Base-by-base conservation (phyloP, 192 early-diverging fungal genomes). In the Chytriomyces hyalinus region DNA sequence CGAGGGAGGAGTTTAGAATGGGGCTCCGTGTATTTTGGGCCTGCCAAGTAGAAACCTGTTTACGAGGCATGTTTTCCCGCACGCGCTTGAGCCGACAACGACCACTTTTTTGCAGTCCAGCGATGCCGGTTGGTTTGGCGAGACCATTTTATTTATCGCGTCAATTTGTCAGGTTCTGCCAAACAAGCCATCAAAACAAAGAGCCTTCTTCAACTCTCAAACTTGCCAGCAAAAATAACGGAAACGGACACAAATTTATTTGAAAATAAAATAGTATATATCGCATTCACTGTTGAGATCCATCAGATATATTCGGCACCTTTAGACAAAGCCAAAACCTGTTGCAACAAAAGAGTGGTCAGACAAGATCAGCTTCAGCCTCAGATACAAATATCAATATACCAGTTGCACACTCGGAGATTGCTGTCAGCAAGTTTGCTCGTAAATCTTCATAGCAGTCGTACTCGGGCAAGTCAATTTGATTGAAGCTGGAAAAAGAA, bases 381-480 rank as follows among this genome's bases (percentile, higher is more conserved):
- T 36, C 36, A 36, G 36, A 36, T 36, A 36, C 36, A 4, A 36
- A 36, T 3, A 36, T 4, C 36, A 2, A 36, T 36, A 36, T 36
- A 84, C 87, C 97, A 8, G 94, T 96, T 48, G 90, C 93, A 81
- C 94, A 93, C 84, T 98, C 97, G 15, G 90, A 91, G 26, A 98
- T 96, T 2, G 96, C 96, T 44, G 92, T 87, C 77, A 99, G 81
- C 65, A 99, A 73, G 63, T 90, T 91, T 17, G 90, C 73, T 49
- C 95, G 87, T 73, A 99, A 84, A 46, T 90, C 89, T 49, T 99
- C 97, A 80, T 97, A 99, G 47, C 86, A 90, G 70, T 94, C 94
- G 73, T 97, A 99, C 70, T 92, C 85, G 28, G 97, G 97, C 63
- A 99, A 78, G 80, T 99, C 97, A 43, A 99, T 83, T 89, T 99